Base-by-base conservation (phyloP, 2,329 filamentous ascomycete genomes). In the Orbilia blumenaviensis region DNA sequence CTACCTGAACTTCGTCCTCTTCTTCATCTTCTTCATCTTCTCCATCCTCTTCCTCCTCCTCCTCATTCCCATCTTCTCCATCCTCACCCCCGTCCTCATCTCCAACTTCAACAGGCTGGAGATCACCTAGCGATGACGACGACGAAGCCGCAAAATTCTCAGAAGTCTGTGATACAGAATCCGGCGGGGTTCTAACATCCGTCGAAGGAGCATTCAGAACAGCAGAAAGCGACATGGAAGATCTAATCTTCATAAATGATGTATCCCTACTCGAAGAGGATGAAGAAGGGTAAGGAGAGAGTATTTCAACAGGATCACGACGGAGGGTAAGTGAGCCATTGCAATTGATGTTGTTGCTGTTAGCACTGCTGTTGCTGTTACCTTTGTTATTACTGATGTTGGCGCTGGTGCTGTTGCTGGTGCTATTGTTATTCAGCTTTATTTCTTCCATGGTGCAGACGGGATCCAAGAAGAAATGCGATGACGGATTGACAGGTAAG, bases 121-220 rank as follows among this genome's bases (percentile, higher is more conserved):
- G 7, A 29, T 68, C 71, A 7, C 16, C 27, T 41, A 66, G 63
- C 69, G 29, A 67, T n/a, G n/a, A 67, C 2, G 44, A 14, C 12
- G 36, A 44, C 10, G 25, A 68, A 2, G 16, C 32, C 9, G 16
- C 34, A 38, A 56, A 56, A 2, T 27, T 29, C 18, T 75, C 71
- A 14, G 71, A 75, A 2, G 71, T 75, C 29, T 75, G 71, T 12
- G 71, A 75, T n/a, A 63, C 9, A 48, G 62, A 75, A 29, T 75
- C 71, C 2, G 71, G 71, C 7, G 69, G 69, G 0, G 71, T 75
- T n/a, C 52, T 56, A 2, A 32, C 52, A n/a, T 56, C 52, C 14
- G 21, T 41, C 3, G 71, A 63, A 1, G 63, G 54, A n/a, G 56
- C 71, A 29, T 75, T 75, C 7, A 75, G 56, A 21, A 75, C 71